Evolutionary conservation across 371 early-diverging fungal species (phyloP).

Genomic region (Mortierella sp.): DNA sequence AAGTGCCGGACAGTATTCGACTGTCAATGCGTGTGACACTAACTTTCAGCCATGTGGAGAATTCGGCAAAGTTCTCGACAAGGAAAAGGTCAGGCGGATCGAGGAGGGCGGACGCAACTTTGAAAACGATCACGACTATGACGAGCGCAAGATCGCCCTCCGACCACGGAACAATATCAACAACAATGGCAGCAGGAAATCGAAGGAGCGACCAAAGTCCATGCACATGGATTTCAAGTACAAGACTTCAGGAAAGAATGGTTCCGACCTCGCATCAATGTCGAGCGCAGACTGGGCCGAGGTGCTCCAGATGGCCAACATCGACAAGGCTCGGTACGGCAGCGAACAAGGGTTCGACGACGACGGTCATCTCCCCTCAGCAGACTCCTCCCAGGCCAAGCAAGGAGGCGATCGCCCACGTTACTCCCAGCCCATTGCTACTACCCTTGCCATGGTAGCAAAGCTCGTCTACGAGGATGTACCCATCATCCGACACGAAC

Average conservation of each 20-base stretch:
- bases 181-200: conserved; percentile 1
- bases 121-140: conserved; percentile 49
- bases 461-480: conserved; percentile 72
- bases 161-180: conserved; percentile 10
- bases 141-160: conserved; percentile 19
- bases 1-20: conserved; percentile 52
- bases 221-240: conserved; percentile 50
- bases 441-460: conserved; percentile 68
- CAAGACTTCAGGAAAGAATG: conserved; percentile 35
- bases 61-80: conserved; percentile 52
- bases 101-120: conserved; percentile 54
- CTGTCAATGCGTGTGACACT: conserved; percentile 56
- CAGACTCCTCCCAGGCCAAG: background rate
- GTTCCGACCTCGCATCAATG: conserved; percentile 51
- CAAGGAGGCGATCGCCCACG: conserved; percentile 35
- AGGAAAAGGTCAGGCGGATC: conserved; percentile 51
- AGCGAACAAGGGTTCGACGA: background rate
- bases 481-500: conserved; percentile 67
- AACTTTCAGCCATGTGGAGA: conserved; percentile 58
- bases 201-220: conserved; percentile 37
- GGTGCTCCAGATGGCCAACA: conserved; percentile 43
- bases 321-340: conserved; percentile 41
- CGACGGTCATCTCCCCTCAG: background rate
- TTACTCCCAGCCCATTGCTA: conserved; percentile 67
- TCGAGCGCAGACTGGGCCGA: conserved; percentile 41